Evolutionary conservation across 208 protist species (phyloP).

Genomic region (Porcisia hertigi): DNA sequence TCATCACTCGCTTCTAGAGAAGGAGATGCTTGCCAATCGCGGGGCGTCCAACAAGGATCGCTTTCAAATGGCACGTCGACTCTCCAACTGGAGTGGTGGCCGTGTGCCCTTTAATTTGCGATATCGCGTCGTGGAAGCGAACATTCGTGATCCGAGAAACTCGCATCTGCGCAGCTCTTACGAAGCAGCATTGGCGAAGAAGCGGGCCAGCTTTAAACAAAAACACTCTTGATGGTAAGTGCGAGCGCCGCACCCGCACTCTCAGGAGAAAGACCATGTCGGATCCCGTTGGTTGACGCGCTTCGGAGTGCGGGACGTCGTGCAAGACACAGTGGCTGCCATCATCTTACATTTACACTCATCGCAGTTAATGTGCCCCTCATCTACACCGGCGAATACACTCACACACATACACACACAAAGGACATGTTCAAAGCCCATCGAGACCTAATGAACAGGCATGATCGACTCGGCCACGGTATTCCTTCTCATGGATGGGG

Average conservation of each 20-base stretch:
- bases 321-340: no score
- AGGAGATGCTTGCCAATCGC: constrained; percentile 60
- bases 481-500: background rate
- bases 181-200: constrained; percentile 50
- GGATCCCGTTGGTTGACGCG: background rate
- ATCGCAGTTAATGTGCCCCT: background rate
- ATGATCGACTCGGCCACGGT: background rate
- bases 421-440: background rate
- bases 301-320: background rate
- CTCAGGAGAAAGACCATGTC: background rate
- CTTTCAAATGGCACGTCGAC: constrained; percentile 48
- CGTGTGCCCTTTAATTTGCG: constrained; percentile 89
- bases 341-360: background rate
- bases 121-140: constrained; percentile 84
- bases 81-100: constrained; percentile 72
- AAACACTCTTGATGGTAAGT: constrained; percentile 14
- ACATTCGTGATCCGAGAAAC: constrained; percentile 72
- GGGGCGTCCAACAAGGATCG: constrained; percentile 71
- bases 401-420: background rate
- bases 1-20: constrained; percentile 47
- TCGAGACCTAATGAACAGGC: background rate
- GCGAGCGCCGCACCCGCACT: no score
- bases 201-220: constrained; percentile 56
- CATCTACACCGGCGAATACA: background rate
- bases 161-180: constrained; percentile 51